A percentile compares a stretch with the other conserved stretches of the same genome.
Evolutionary conservation across 768 basidiomycete genomes (phyloP).

Genomic region (Serendipita sp.): DNA sequence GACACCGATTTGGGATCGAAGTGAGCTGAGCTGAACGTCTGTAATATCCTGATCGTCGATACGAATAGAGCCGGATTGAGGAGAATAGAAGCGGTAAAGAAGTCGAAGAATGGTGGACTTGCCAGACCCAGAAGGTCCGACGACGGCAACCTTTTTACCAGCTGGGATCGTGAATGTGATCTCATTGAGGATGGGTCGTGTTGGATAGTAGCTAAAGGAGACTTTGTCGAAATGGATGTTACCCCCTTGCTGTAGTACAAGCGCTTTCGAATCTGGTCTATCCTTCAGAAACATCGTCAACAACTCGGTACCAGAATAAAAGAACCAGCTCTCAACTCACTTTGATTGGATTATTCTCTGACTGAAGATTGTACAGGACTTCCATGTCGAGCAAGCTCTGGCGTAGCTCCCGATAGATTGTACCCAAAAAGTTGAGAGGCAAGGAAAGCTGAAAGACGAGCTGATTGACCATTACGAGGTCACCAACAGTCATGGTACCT

Average conservation of each 20-base stretch:
- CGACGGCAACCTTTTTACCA: constrained; percentile 92
- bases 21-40: constrained; percentile 48
- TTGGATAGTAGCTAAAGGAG: constrained; percentile 78
- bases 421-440: constrained; percentile 92
- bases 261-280: constrained; percentile 44
- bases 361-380: constrained; percentile 74
- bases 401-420: constrained; percentile 91
- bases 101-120: constrained; percentile 95
- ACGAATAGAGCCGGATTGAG: constrained; percentile 58
- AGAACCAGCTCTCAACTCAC: constrained; percentile 21
- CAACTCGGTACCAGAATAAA: neutral
- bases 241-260: constrained; percentile 51
- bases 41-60: constrained; percentile 80
- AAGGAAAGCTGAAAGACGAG: constrained; percentile 93
- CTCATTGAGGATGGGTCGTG: constrained; percentile 77
- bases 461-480: constrained; percentile 98
- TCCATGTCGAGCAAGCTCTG: constrained; percentile 98
- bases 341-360: constrained; percentile 54
- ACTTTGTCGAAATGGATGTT: constrained; percentile 88
- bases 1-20: constrained; percentile 69
- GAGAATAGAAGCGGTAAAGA: constrained; percentile 87
- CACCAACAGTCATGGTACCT: constrained; percentile 85
- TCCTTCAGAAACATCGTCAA: constrained; percentile 31
- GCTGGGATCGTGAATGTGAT: constrained; percentile 85
- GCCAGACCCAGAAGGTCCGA: constrained; percentile 92